Evolutionary conservation across 805 yeast genomes (phyloP).

Genomic region (Yamadazyma olivae): DNA sequence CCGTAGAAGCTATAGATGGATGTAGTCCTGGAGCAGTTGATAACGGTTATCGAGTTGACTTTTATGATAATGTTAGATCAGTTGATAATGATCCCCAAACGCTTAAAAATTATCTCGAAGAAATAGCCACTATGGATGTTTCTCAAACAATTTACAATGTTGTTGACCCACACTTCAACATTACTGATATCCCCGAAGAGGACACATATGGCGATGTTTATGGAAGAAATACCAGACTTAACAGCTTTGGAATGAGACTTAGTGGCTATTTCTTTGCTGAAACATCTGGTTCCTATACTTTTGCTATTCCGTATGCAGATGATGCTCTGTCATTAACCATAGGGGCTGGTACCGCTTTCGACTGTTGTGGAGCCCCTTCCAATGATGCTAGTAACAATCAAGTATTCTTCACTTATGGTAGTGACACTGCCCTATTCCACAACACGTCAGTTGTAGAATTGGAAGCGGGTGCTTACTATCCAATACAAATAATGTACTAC

Average conservation of each 20-base stretch:
- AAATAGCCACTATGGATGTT: neutral
- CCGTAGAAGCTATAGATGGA: neutral
- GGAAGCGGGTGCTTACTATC: conserved; percentile 1
- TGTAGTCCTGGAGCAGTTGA: neutral
- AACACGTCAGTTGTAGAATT: neutral
- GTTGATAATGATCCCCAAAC: neutral
- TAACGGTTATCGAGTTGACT: neutral
- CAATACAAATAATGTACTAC: neutral
- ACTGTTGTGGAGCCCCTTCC: conserved; percentile 1
- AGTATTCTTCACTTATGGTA: neutral
- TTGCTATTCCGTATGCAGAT: neutral
- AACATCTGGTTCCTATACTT: conserved; percentile 1
- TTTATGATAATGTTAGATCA: neutral
- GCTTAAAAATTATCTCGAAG: neutral
- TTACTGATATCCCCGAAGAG: too few relatives aligned
- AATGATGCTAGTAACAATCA: neutral
- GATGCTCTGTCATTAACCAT: neutral
- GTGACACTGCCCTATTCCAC: too few relatives aligned
- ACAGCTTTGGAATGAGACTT: conserved; percentile 3
- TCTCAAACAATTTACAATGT: conserved; percentile 2
- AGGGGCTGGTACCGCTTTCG: conserved; percentile 1
- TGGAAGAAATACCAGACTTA: conserved; percentile 3
- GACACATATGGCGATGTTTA: conserved; percentile 3
- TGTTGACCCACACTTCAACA: neutral
- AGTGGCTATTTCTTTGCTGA: conserved; percentile 14